Evolutionary conservation across 768 basidiomycete genomes (phyloP).

Genomic region (Phylloporus sp.): DNA sequence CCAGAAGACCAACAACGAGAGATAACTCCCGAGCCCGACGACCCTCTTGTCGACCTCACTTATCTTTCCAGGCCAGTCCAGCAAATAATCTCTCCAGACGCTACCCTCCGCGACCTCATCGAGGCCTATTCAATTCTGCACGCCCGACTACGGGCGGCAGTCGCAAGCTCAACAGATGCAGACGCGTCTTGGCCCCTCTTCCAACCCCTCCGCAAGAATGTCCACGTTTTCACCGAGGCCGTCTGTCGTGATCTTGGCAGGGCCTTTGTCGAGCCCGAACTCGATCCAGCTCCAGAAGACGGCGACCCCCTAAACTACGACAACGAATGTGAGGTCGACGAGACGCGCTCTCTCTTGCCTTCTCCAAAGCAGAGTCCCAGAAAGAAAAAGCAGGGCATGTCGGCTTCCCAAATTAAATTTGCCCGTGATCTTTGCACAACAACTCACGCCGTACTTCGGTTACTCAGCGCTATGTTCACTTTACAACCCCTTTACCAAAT

Average conservation of each 20-base stretch:
- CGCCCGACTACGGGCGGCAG: constrained; percentile 51
- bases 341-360: constrained; percentile 41
- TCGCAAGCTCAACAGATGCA: constrained; percentile 42
- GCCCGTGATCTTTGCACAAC: constrained; percentile 76
- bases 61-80: constrained; percentile 66
- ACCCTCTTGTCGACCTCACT: constrained; percentile 55
- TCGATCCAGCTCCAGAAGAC: constrained; percentile 18
- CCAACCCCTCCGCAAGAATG: constrained; percentile 57
- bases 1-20: constrained; percentile 50
- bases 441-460: constrained; percentile 62
- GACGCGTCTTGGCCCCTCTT: constrained; percentile 70
- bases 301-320: constrained; percentile 23
- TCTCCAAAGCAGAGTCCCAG: constrained; percentile 65
- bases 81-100: constrained; percentile 47
- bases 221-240: constrained; percentile 46
- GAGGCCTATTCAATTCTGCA: constrained; percentile 71
- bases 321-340: constrained; percentile 23
- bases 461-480: constrained; percentile 58
- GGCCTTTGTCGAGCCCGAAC: constrained; percentile 55
- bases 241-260: constrained; percentile 65
- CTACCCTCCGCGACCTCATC: constrained; percentile 54
- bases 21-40: constrained; percentile 70
- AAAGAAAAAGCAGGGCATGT: constrained; percentile 58
- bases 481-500: constrained; percentile 52
- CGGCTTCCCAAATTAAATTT: constrained; percentile 70